Evolutionary conservation across 495 filamentous ascomycete species (phyloP).

Genomic region (Penicillium robsamsonii): DNA sequence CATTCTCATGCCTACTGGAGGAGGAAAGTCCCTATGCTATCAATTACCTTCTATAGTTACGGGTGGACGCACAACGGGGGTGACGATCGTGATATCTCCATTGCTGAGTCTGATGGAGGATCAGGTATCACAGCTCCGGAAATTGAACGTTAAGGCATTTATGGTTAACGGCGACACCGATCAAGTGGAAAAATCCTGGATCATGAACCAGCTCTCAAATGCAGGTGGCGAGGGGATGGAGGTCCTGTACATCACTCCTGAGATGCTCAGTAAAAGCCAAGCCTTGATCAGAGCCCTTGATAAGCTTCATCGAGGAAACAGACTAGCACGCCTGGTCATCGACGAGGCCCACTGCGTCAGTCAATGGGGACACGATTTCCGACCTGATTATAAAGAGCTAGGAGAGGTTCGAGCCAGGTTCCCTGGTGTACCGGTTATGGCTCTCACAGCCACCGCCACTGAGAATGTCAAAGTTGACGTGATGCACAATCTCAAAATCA

Average conservation of each 20-base stretch:
- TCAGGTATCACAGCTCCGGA: constrained; percentile 76
- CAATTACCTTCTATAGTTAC: constrained; percentile 86
- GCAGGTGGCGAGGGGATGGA: constrained; percentile 66
- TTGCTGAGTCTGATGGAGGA: constrained; percentile 95
- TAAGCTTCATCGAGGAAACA: constrained; percentile 59
- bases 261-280: constrained; percentile 85
- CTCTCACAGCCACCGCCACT: constrained; percentile 91
- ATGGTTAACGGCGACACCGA: constrained; percentile 73
- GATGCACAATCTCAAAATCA: constrained; percentile 80
- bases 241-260: constrained; percentile 90
- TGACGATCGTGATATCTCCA: constrained; percentile 94
- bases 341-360: constrained; percentile 99
- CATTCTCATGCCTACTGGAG: constrained; percentile 95
- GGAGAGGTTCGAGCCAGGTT: constrained; percentile 67
- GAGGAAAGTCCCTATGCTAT: constrained; percentile 95
- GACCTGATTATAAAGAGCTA: constrained; percentile 90
- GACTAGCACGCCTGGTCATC: constrained; percentile 87
- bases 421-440: constrained; percentile 83
- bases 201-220: constrained; percentile 60
- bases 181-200: constrained; percentile 51
- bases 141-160: constrained; percentile 73
- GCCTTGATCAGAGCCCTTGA: constrained; percentile 59
- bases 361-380: constrained; percentile 98
- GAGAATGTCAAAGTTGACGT: constrained; percentile 88
- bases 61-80: constrained; percentile 74